Base-by-base conservation (phyloP, 306 rosid species). In the Inga oerstediana region DNA sequence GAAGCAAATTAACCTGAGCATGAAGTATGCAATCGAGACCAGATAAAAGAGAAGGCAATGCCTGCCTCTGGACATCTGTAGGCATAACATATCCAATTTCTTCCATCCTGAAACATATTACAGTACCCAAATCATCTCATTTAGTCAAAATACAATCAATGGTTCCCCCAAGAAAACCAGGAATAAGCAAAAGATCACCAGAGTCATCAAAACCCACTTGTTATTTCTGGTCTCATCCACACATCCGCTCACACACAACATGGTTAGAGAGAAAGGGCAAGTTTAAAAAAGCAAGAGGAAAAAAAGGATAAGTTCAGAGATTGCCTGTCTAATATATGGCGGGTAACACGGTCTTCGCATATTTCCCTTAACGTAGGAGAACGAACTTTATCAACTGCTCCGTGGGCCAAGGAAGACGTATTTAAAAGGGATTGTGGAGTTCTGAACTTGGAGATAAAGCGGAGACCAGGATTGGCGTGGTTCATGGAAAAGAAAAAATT, bases 1-100 rank as follows among this genome's bases (percentile, higher is more conserved):
- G 37, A 61, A 24, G 83, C 75, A 83, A 80, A 85, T 45, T 81
- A 79, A 95, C 98, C 97, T 96, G 98, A 43, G 97, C 97, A 88
- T 96, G 99, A 84, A 96, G 97, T 19, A 94, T 87, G 81, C 95
- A 92, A 76, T 96, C 97, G 67, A 80, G 87, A 46, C 98, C 92
- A 0, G 97, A 90, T 66, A 94, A 91, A 58, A 96, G 90, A 46
- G 34, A 81, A 48, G 97, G 94, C 85, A 93, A 82, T 59, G 97
- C 97, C 80, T 93, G 81, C 51, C 79, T 87, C 82, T 96, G 98
- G 35, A 92, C 90, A 56, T 90, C 88, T 19, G 97, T 96, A 67
- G 98, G 97, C 56, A 74, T 61, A 34, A 87, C 84, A 89, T 86
- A 94, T 16, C 99, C 97, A 86, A 93, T 76, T 83, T 96, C 97